Conservation (phyloP, 78 protist species). For the Dictyostelium brefeldianum region DNA sequence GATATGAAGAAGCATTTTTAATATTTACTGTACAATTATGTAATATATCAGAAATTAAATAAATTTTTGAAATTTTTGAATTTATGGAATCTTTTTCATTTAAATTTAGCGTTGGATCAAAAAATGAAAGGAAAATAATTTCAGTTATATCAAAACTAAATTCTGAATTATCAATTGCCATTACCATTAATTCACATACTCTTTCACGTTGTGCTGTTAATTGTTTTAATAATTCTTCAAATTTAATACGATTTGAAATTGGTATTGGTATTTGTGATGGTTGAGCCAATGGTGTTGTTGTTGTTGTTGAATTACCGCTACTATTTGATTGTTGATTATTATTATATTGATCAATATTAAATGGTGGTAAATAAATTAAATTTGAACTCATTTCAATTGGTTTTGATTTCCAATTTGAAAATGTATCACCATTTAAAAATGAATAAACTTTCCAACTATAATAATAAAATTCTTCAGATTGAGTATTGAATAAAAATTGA, state of each 20-base stretch:
- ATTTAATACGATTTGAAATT: not conserved
- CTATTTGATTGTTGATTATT: not conserved
- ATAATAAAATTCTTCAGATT: slow-evolving; percentile 37
- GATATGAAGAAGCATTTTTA: slow-evolving; percentile 64
- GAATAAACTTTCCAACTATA: slow-evolving; percentile 62
- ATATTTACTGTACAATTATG: slow-evolving; percentile 61
- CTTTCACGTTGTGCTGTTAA: slow-evolving; percentile 23
- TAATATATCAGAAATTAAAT: slow-evolving; percentile 61
- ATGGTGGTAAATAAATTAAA: slow-evolving; percentile 16
- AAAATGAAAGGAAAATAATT: slow-evolving; percentile 16
- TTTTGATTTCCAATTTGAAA: not conserved
- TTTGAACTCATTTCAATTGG: slow-evolving; percentile 39
- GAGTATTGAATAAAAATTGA: not conserved
- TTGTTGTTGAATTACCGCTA: not conserved
- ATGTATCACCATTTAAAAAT: not conserved
- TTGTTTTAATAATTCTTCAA: not conserved
- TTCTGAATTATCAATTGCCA: slow-evolving; percentile 58
- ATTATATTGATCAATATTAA: not conserved
- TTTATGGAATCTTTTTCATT: not conserved
- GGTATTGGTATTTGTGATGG: not conserved
- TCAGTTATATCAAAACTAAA: slow-evolving; percentile 40
- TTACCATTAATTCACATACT: slow-evolving; percentile 50
- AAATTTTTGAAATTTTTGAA: slow-evolving; percentile 33
- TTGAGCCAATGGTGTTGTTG: not conserved
- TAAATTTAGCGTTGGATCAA: not conserved